Percentiles rank a stretch among this genome's conserved stretches.
These are phyloP conservation scores for Colletotrichum eremochloae DNA, from an alignment of 2,329 filamentous ascomycete genomes.

Conservation along the genomic window DNA sequence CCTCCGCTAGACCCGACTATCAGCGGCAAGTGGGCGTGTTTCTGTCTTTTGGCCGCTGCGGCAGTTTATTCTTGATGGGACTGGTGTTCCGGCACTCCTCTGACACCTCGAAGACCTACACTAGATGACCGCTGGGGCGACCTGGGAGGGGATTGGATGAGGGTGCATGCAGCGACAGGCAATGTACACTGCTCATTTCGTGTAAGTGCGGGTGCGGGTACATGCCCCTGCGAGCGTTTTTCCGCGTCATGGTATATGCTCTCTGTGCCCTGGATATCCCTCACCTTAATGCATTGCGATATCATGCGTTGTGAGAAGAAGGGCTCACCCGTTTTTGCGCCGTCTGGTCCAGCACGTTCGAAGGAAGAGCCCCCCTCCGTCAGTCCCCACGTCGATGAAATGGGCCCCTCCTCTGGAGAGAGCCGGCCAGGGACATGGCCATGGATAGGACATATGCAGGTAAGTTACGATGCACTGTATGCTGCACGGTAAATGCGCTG, in stretches of 20 bases:
- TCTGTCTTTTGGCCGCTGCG: not conserved
- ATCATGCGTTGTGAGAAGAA: conserved; percentile 15
- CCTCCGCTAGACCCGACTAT: not conserved
- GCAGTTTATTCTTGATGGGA: not conserved
- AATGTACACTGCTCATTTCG: conserved; percentile 37
- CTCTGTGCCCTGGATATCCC: conserved; percentile 2
- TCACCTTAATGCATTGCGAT: conserved; percentile 14
- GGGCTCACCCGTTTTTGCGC: conserved; percentile 7
- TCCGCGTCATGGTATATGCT: not conserved
- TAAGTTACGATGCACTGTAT: conserved; percentile 20
- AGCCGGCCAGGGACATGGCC: conserved; percentile 13
- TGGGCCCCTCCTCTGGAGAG: not conserved
- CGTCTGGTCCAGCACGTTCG: conserved; percentile 6
- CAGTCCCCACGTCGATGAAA: conserved; percentile 1
- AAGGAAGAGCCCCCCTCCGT: conserved; percentile 16
- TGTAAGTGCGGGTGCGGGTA: conserved; percentile 15
- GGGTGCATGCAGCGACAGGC: conserved; percentile 21
- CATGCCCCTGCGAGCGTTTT: conserved; percentile 4
- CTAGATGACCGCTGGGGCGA: not conserved
- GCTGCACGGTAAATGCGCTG: not conserved
- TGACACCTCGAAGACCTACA: not conserved
- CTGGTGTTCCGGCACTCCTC: not conserved
- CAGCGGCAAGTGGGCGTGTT: conserved; percentile 31
- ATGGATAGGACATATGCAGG: conserved; percentile 18
- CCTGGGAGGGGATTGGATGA: not conserved